These are phyloP conservation scores for Nicotiana tabacum DNA, from an alignment of 257 asterid genomes.

Conservation along the genomic window DNA sequence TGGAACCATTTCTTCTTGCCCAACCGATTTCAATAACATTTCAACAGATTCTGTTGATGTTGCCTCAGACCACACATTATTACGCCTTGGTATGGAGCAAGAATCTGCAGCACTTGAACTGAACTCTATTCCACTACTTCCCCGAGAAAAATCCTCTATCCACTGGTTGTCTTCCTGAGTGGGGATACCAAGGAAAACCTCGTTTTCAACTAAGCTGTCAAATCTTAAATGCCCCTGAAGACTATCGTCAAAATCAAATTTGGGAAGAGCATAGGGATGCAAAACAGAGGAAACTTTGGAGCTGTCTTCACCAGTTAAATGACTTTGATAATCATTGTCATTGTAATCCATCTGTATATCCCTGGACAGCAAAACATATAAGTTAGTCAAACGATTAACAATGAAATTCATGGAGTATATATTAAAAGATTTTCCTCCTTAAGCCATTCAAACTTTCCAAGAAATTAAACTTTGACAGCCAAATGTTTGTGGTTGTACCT, in stretches of 20 bases:
- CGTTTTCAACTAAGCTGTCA: conserved; percentile 97
- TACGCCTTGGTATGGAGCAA: conserved; percentile 87
- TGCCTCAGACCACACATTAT: conserved; percentile 99
- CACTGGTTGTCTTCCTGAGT: conserved; percentile 97
- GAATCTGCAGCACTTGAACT: conserved; percentile 76
- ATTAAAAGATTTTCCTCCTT: conserved; percentile 11
- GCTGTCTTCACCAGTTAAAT: conserved; percentile 84
- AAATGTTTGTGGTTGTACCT: background rate
- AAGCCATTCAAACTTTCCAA: background rate
- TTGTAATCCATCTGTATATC: conserved; percentile 84
- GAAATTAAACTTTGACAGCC: conserved; percentile 3
- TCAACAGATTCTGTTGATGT: conserved; percentile 98
- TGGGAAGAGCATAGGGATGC: conserved; percentile 85
- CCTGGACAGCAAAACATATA: conserved; percentile 35
- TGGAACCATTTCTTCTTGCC: conserved; percentile 82
- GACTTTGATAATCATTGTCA: conserved; percentile 88
- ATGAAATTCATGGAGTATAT: background rate
- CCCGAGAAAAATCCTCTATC: conserved; percentile 97
- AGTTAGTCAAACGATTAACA: conserved; percentile 10
- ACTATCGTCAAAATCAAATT: conserved; percentile 89
- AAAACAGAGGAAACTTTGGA: conserved; percentile 77
- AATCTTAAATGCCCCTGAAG: conserved; percentile 82
- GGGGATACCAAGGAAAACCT: conserved; percentile 96
- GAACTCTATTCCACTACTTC: conserved; percentile 72
- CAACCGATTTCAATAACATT: conserved; percentile 88